Evolutionary conservation across 208 protist genomes (phyloP), one percentile per base, ranked within the genome.

Genomic region (Herpetomonas tarakana): DNA sequence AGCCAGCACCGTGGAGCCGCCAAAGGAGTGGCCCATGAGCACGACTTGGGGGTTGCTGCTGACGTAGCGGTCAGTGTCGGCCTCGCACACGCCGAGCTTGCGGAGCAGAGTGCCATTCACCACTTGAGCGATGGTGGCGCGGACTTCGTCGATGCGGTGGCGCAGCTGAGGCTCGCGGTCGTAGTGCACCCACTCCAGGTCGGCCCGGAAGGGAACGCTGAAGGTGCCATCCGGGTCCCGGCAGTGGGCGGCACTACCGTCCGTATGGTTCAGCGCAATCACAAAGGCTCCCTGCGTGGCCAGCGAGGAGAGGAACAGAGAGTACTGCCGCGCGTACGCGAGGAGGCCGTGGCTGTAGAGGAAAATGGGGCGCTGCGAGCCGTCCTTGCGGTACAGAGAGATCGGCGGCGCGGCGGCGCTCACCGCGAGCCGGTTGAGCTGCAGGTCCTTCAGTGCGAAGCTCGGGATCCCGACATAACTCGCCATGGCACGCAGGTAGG

Each of bases 21-120:
- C 89, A 62, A 95, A 95, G 35, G 88, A 95, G 62, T 95, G 88
- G 3, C 88, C 88, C 3, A 78, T 55, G 0, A 95, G 65, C 38
- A 76, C 60, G 2, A 89, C 29, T n/a, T 41, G 51, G 12, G 57
- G 62, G 6, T 66, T 30, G 25, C 38, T 18, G 12, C 28, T 44
- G 6, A 79, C 3, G 60, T 71, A 89, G 7, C 16, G 18, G 1
- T 68, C n/a, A 44, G 83, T 62, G n/a, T 83, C 70, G 6, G 45
- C 28, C 25, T 53, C 19, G 0, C 54, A 30, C 49, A 69, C 82
- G 18, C 74, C 79, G 3, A 88, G 6, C 0, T n/a, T 28, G 26
- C 24, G 49, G 62, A 84, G 73, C 38, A 88, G 67, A 21, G 73
- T 70, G 11, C 70, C 72, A 25, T 60, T 73, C 28, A 53, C 29